Conservation (phyloP, 345 rosid species). For the Rhodamnia rubescens region DNA sequence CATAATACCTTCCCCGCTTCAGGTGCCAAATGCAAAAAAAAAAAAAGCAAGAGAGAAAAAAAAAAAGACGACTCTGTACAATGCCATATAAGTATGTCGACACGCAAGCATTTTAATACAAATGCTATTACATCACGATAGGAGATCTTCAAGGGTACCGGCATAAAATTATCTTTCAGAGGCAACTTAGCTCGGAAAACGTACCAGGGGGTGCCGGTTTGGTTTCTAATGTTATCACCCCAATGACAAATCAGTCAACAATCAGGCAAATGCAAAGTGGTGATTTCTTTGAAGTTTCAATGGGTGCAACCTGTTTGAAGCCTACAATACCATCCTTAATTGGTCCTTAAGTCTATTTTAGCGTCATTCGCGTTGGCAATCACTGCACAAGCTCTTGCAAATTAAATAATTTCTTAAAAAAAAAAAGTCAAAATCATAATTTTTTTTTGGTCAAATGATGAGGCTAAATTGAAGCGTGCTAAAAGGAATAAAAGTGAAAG, state of each 20-base stretch:
- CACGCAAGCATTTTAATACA: not conserved
- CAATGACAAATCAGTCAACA: not conserved
- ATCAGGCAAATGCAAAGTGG: not conserved
- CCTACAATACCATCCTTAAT: not conserved
- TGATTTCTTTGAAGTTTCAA: not conserved
- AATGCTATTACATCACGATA: too few relatives aligned
- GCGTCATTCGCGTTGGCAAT: too few relatives aligned
- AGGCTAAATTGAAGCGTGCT: not conserved
- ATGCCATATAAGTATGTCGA: rapidly evolving
- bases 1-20: not conserved
- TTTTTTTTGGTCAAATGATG: not conserved
- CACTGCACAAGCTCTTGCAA: not conserved
- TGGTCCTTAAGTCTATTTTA: not conserved
- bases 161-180: not conserved
- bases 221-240: not conserved
- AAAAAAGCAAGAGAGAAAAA: not conserved
- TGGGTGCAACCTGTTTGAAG: not conserved
- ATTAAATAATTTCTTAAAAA: not conserved
- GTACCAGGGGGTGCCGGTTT: not conserved
- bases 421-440: not conserved
- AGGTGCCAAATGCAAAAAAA: not conserved
- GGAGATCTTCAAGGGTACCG: rapidly evolving
- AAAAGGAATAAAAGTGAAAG: not conserved
- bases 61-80: too few relatives aligned
- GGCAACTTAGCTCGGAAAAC: not conserved